Evolutionary conservation across 176 grass and related monocot species (phyloP), one percentile per base, ranked within the genome.

Genomic region (Alloteropsis semialata): DNA sequence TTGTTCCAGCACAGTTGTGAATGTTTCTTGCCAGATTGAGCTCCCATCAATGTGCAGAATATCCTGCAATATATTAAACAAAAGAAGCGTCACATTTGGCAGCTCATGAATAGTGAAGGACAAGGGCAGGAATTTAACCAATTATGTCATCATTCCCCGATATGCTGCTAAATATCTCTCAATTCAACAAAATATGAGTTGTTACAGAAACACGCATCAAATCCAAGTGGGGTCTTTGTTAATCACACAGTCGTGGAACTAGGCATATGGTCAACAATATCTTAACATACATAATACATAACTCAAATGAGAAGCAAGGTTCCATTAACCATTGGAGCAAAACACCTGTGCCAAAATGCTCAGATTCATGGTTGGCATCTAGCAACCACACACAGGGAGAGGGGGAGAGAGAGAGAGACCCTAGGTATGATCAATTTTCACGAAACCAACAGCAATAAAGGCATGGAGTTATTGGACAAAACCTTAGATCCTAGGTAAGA

Each of bases 11-110:
- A 89, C 48, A 55, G 51, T 58, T 57, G 77, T 67, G 33, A 94
- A 85, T 64, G 87, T 79, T 79, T 89, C 87, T 89, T 92, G 77
- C 89, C 89, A 94, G 55, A 94, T 84, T 72, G 77, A 77, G 36
- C 64, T 79, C 63, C 84, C 92, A 78, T 69, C 78, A 72, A 94
- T 87, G 57, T 94, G 87, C 81, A 94, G 73, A 82, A 92, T 77
- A 51, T 89, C 77, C 92, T 94, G 79, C 19, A 85, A 78, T 32
- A 32, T 60, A 77, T 65, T 62, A 57, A 62, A 82, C 36, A 57
- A 74, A 80, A 13, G 16, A 81, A 71, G 46, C 4, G 34, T 30
- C 34, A 60, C 30, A 28, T 72, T 80, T 29, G 24, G 45, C 63
- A 59, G 19, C 28, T 62, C 69, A 83, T 51, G 30, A 65, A 42